Conservation (phyloP, 805 yeast genomes). For the Ogataea allantospora region DNA sequence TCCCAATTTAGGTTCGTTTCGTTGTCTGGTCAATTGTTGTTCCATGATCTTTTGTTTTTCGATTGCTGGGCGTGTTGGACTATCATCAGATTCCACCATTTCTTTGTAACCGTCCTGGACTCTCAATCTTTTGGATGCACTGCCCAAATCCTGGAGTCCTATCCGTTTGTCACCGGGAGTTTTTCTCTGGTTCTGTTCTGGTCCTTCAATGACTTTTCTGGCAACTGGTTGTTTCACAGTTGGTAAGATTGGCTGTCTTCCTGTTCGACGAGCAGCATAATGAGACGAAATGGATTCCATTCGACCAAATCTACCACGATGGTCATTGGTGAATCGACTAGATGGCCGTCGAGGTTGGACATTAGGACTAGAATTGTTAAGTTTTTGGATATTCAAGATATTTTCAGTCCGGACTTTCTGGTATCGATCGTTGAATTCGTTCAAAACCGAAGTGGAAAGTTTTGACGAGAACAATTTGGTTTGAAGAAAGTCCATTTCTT, state of each 20-base stretch:
- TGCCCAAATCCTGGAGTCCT: constrained; percentile 22
- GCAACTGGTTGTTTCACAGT: neutral
- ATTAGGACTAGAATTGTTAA: constrained; percentile 24
- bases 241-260: constrained; percentile 5
- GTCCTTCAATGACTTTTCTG: constrained; percentile 8
- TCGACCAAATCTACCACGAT: constrained; percentile 44
- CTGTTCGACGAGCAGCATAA: constrained; percentile 40
- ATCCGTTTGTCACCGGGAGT: constrained; percentile 31
- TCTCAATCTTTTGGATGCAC: constrained; percentile 32
- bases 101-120: constrained; percentile 26
- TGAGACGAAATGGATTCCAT: constrained; percentile 52
- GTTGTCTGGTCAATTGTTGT: constrained; percentile 19
- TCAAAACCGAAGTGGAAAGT: constrained; percentile 44
- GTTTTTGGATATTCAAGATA: constrained; percentile 24
- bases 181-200: neutral
- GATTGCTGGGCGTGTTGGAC: constrained; percentile 30
- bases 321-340: constrained; percentile 43
- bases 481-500: constrained; percentile 36
- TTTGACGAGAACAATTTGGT: constrained; percentile 47
- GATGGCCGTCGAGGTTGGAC: constrained; percentile 28
- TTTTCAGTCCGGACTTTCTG: constrained; percentile 36
- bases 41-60: constrained; percentile 26
- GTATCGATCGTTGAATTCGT: constrained; percentile 44
- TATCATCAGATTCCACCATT: constrained; percentile 19
- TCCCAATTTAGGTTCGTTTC: constrained; percentile 3